Conservation (phyloP, 2,329 filamentous ascomycete genomes). For the Catunica adiposa region DNA sequence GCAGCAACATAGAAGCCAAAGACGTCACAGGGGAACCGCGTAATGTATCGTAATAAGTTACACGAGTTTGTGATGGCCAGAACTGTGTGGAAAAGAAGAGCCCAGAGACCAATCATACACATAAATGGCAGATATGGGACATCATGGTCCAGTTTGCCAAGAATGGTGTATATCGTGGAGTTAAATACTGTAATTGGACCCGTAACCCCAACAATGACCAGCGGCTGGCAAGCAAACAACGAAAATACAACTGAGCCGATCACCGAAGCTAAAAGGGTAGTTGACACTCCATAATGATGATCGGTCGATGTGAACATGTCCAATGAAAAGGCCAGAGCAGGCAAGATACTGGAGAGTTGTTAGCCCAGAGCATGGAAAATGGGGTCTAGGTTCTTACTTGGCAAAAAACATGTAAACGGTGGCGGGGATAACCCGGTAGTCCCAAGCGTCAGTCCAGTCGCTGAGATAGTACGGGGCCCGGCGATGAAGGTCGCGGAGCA, state of each 20-base stretch:
- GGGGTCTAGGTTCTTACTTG: constrained; percentile 41
- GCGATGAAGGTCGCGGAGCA: constrained; percentile 60
- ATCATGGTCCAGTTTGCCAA: constrained; percentile 44
- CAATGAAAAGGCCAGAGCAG: constrained; percentile 73
- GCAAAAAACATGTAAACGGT: constrained; percentile 93
- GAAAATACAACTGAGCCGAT: constrained; percentile 69
- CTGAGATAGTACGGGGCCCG: constrained; percentile 62
- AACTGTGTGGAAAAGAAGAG: constrained; percentile 68
- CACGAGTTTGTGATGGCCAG: constrained; percentile 73
- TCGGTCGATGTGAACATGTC: constrained; percentile 87
- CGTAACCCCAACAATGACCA: constrained; percentile 83
- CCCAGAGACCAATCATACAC: constrained; percentile 85
- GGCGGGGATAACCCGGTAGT: constrained; percentile 74
- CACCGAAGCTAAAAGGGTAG: constrained; percentile 74
- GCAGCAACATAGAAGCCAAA: constrained; percentile 89
- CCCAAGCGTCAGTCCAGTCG: constrained; percentile 78
- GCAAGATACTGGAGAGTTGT: constrained; percentile 49
- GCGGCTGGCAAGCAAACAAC: constrained; percentile 61
- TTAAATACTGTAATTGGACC: constrained; percentile 89
- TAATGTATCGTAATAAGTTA: constrained; percentile 78
- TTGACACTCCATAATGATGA: constrained; percentile 76
- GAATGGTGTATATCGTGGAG: constrained; percentile 85
- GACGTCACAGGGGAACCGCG: constrained; percentile 80
- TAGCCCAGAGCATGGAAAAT: neutral
- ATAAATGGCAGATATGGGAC: constrained; percentile 80